Percentiles rank a stretch among this genome's conserved stretches.
Evolutionary conservation across 148 eudicot species (phyloP).

Genomic region (Oxyria digyna): DNA sequence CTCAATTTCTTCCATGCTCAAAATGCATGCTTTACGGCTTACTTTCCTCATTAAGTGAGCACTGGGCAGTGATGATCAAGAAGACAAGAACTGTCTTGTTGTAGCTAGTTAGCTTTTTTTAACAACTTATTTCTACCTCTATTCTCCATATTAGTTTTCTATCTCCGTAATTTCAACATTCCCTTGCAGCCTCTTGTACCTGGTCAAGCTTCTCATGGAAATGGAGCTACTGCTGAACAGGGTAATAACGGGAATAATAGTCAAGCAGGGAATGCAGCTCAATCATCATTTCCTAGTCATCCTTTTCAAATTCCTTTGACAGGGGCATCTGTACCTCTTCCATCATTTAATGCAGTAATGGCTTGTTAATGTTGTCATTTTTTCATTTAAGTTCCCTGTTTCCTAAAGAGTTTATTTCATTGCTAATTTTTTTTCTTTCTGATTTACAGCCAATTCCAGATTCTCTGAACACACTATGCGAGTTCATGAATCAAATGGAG

Average conservation of each 20-base stretch:
- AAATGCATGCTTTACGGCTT: neutral
- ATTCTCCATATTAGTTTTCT: neutral
- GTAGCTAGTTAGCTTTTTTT: neutral
- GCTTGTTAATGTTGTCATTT: neutral
- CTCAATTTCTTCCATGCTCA: neutral
- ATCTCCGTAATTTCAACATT: neutral
- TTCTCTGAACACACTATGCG: conserved; percentile 73
- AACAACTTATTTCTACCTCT: neutral
- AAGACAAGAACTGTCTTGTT: neutral
- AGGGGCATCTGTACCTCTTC: conserved; percentile 54
- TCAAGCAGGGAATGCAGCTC: conserved; percentile 42
- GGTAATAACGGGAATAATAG: conserved; percentile 29
- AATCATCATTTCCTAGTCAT: conserved; percentile 34
- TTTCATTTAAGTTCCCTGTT: conserved; percentile 5
- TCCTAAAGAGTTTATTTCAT: neutral
- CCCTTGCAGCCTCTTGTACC: conserved; percentile 22
- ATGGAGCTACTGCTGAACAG: conserved; percentile 29
- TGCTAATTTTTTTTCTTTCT: conserved; percentile 6
- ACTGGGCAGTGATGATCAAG: neutral
- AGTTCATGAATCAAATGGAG: conserved; percentile 85
- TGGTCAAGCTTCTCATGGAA: conserved; percentile 37
- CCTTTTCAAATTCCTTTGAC: conserved; percentile 44
- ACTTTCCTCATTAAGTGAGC: neutral
- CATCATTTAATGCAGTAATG: conserved; percentile 56
- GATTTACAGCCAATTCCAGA: conserved; percentile 84